Evolutionary conservation across 805 yeast species (phyloP).

Genomic region (Kodamaea nitidulidarum): DNA sequence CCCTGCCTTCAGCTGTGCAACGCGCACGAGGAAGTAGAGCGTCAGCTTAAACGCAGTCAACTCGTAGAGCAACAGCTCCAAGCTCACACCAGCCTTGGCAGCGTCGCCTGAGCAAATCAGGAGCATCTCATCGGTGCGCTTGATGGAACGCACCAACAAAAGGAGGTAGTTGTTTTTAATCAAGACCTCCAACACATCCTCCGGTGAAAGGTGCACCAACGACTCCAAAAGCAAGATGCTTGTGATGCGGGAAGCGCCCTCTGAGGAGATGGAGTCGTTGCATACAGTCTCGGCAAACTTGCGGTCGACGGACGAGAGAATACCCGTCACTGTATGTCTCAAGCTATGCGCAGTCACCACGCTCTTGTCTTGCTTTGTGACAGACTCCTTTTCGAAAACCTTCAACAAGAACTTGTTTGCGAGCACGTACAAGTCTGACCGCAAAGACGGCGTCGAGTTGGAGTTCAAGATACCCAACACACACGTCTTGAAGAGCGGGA

Average conservation of each 20-base stretch:
- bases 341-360: conserved; percentile 12
- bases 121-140: conserved; percentile 64
- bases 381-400: conserved; percentile 26
- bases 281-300: conserved; percentile 61
- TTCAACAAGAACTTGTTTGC: conserved; percentile 61
- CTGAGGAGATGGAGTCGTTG: conserved; percentile 76
- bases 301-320: conserved; percentile 55
- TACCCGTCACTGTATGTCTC: conserved; percentile 47
- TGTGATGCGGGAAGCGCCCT: conserved; percentile 70
- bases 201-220: conserved; percentile 51
- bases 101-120: conserved; percentile 23
- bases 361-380: not conserved
- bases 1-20: conserved; percentile 74
- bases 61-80: conserved; percentile 63
- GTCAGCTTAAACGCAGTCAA: conserved; percentile 73
- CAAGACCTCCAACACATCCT: conserved; percentile 52
- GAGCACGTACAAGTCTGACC: conserved; percentile 77
- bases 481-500: conserved; percentile 69
- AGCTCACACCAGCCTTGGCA: conserved; percentile 31
- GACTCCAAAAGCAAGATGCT: conserved; percentile 74
- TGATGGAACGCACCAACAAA: conserved; percentile 61
- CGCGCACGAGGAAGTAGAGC: conserved; percentile 61
- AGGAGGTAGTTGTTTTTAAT: conserved; percentile 63
- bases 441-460: conserved; percentile 57
- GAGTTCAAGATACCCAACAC: conserved; percentile 71